phyloP scores from a whole-genome alignment of 352 stramenopile genomes.

The Plasmopara viticola region DNA sequence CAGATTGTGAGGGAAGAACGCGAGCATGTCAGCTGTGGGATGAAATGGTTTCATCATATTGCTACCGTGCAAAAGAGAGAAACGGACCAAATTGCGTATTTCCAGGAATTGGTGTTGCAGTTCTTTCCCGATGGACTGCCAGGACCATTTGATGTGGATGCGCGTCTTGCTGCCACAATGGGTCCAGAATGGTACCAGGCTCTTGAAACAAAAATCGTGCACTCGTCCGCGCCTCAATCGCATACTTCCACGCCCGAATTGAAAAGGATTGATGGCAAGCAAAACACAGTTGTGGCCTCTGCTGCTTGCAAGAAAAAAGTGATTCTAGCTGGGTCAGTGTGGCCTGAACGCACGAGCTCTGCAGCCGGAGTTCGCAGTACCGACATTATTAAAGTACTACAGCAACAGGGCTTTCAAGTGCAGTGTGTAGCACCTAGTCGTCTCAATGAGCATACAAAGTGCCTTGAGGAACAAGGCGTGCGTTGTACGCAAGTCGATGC shows the following conservation, averaged over 20 bases:
- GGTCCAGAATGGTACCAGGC: conserved; percentile 60
- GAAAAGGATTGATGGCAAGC: conserved; percentile 5
- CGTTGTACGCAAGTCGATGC: conserved; percentile 64
- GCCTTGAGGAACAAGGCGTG: conserved; percentile 40
- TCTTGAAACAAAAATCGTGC: conserved; percentile 45
- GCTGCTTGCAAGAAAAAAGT: conserved; percentile 58
- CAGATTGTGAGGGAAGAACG: conserved; percentile 80
- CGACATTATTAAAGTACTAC: conserved; percentile 65
- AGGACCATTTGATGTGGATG: conserved; percentile 71
- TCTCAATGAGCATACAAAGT: conserved; percentile 61
- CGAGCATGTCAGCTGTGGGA: conserved; percentile 61
- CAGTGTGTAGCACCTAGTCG: conserved; percentile 74
- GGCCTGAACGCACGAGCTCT: conserved; percentile 84
- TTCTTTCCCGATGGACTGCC: conserved; percentile 74
- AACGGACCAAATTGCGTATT: conserved; percentile 52
- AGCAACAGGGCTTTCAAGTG: conserved; percentile 57
- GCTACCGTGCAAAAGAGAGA: conserved; percentile 26
- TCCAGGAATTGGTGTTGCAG: conserved; percentile 72
- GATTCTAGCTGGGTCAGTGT: conserved; percentile 65
- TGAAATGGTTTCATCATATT: conserved; percentile 79
- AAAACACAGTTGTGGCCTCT: conserved; percentile 38
- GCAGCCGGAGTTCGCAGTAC: conserved; percentile 81
- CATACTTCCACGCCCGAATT: neutral
- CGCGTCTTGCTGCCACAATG: conserved; percentile 66
- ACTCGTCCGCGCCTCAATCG: conserved; percentile 6